Conservation (phyloP, 2,329 filamentous ascomycete species). For the Cordyceps militaris region DNA sequence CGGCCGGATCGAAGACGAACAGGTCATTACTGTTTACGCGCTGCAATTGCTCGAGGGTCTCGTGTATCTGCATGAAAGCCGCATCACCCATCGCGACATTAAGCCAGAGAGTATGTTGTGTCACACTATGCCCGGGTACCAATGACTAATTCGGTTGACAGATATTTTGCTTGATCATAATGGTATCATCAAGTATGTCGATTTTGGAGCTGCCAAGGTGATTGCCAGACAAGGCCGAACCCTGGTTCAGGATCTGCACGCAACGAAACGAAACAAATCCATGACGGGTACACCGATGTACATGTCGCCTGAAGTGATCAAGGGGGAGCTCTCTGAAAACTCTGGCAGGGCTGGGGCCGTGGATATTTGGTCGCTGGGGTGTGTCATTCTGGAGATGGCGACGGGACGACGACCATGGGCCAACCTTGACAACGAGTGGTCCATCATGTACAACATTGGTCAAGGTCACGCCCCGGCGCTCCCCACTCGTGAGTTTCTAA, state of each 20-base stretch:
- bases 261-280: slow-evolving; percentile 67
- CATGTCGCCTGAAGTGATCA: slow-evolving; percentile 99
- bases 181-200: slow-evolving; percentile 97
- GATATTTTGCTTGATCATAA: slow-evolving; percentile 96
- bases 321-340: slow-evolving; percentile 71
- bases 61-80: slow-evolving; percentile 83
- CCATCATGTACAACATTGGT: slow-evolving; percentile 99
- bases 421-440: slow-evolving; percentile 96
- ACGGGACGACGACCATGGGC: slow-evolving; percentile 93
- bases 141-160: slow-evolving; percentile 28
- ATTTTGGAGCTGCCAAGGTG: slow-evolving; percentile 95
- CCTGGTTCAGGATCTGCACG: slow-evolving; percentile 54
- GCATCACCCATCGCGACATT: slow-evolving; percentile 93
- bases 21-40: slow-evolving; percentile 94
- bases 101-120: slow-evolving; percentile 80
- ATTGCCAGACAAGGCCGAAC: slow-evolving; percentile 92
- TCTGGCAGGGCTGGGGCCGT: slow-evolving; percentile 76
- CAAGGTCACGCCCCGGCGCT: slow-evolving; percentile 89
- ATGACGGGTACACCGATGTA: slow-evolving; percentile 99
- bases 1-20: slow-evolving; percentile 94
- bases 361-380: slow-evolving; percentile 94
- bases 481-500: slow-evolving; percentile 76
- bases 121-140: neutral
- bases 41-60: slow-evolving; percentile 90
- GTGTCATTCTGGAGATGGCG: slow-evolving; percentile 95